A percentile compares a stretch with the other conserved stretches of the same genome.
phyloP scores from a whole-genome alignment of 1,139 yeast species.

The Taphrina wiesneri region DNA sequence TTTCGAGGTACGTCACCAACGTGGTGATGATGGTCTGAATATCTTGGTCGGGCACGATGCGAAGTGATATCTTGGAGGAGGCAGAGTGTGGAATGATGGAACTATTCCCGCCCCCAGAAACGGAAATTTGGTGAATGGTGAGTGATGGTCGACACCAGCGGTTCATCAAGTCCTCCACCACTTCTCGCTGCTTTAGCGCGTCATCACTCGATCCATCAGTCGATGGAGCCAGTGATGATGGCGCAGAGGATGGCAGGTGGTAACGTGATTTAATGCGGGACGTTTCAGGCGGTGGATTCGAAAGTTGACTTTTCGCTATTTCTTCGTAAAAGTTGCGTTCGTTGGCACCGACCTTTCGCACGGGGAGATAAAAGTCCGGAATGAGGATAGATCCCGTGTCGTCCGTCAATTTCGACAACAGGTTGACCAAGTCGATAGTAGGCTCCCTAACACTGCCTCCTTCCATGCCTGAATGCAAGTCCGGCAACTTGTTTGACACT shows the following conservation, averaged over 20 bases:
- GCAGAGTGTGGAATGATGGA: slow-evolving; percentile 87
- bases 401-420: slow-evolving; percentile 63
- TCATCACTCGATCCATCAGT: neutral
- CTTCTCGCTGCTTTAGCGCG: slow-evolving; percentile 5
- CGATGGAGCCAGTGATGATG: neutral
- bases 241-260: neutral
- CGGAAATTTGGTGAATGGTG: slow-evolving; percentile 81
- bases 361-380: slow-evolving; percentile 69
- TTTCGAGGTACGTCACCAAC: slow-evolving; percentile 53
- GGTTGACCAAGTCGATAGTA: slow-evolving; percentile 74
- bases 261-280: neutral
- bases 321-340: slow-evolving; percentile 65
- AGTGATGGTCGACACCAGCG: slow-evolving; percentile 92
- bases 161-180: slow-evolving; percentile 60
- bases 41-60: slow-evolving; percentile 88
- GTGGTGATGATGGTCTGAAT: slow-evolving; percentile 57
- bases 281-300: neutral
- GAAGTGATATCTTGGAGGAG: slow-evolving; percentile 71
- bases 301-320: slow-evolving; percentile 46
- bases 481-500: slow-evolving; percentile 72
- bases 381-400: slow-evolving; percentile 60
- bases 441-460: slow-evolving; percentile 93
- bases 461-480: slow-evolving; percentile 93
- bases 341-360: slow-evolving; percentile 56
- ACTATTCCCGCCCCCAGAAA: slow-evolving; percentile 85